These are phyloP conservation scores for Xylaria venustula DNA, from an alignment of 495 filamentous ascomycete species.

Conservation along the genomic window DNA sequence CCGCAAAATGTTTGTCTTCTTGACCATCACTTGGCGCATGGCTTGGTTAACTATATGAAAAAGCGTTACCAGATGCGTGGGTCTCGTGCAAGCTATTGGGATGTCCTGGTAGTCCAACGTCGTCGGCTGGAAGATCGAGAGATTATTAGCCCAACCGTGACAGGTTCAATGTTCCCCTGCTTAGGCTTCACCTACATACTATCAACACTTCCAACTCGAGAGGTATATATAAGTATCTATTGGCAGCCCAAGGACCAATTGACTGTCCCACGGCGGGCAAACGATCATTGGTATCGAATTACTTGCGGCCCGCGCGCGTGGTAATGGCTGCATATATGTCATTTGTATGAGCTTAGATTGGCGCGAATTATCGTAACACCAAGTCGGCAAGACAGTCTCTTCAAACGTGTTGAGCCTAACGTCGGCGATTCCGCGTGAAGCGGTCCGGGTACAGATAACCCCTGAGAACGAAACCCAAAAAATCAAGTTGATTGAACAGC, in stretches of 20 bases:
- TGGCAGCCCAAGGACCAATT: too few species aligned
- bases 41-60: neutral
- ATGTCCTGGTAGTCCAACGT: neutral
- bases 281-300: neutral
- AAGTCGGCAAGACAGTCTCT: neutral
- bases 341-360: neutral
- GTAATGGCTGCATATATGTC: neutral
- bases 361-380: neutral
- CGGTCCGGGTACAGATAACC: too few species aligned
- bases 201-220: neutral
- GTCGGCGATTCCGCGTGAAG: too few species aligned
- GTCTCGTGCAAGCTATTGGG: neutral
- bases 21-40: slow-evolving; percentile 7
- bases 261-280: neutral
- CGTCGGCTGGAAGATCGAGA: slow-evolving; percentile 7
- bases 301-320: neutral
- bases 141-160: neutral
- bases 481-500: too few species aligned
- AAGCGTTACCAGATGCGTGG: slow-evolving; percentile 8
- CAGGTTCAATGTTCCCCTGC: neutral
- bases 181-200: slow-evolving; percentile 9
- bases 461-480: too few species aligned
- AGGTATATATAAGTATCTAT: too few species aligned
- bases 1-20: neutral
- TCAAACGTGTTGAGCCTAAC: neutral